Percentiles rank a stretch among this genome's conserved stretches.
phyloP scores from a whole-genome alignment of 2,329 filamentous ascomycete species.

The Knufia fluminis region DNA sequence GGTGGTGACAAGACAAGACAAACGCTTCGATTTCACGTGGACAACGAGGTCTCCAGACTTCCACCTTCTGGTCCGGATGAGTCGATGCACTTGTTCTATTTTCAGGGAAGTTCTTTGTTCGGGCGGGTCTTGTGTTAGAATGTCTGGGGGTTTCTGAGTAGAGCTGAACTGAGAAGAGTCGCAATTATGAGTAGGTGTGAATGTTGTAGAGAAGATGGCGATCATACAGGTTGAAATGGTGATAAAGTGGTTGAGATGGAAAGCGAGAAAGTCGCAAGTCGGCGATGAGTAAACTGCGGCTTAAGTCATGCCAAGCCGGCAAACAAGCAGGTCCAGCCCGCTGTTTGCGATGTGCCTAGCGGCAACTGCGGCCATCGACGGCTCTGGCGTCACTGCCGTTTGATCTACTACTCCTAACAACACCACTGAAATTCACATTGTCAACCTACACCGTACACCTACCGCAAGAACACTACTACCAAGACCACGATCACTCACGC shows the following conservation, averaged over 20 bases:
- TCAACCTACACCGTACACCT: not conserved
- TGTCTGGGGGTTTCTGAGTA: no score
- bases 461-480: not conserved
- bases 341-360: not conserved
- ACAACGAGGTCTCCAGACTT: conserved; percentile 6
- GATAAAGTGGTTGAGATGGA: not conserved
- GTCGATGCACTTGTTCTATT: not conserved
- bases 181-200: no score
- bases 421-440: not conserved
- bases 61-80: conserved; percentile 1
- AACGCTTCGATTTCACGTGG: not conserved
- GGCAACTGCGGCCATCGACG: not conserved
- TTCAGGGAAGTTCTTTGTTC: not conserved
- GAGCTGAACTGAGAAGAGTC: no score
- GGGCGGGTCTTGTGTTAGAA: no score
- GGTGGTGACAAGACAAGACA: conserved; percentile 1
- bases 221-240: no score
- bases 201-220: no score
- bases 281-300: not conserved
- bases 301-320: not conserved
- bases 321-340: not conserved
- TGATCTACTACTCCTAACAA: not conserved
- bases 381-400: not conserved
- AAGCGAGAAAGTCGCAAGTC: not conserved
- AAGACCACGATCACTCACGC: not conserved